These are phyloP conservation scores for Aspergillus fructus DNA, from an alignment of 2,329 filamentous ascomycete genomes.

Conservation along the genomic window DNA sequence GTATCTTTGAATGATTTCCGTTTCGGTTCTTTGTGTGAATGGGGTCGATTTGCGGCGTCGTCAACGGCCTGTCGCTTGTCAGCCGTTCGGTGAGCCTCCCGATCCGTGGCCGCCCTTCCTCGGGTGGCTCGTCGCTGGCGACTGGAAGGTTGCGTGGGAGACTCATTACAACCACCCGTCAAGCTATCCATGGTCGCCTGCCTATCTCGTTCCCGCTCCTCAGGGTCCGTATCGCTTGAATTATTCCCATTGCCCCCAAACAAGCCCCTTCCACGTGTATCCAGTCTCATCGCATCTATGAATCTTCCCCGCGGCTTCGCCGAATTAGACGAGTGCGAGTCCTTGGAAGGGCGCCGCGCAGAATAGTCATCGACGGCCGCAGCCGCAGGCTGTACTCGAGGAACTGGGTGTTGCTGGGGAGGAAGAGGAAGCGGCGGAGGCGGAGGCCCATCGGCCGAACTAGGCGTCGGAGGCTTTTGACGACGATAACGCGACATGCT, in stretches of 20 bases:
- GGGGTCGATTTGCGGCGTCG: constrained; percentile 4
- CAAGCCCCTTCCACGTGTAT: constrained; percentile 7
- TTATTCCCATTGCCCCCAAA: not conserved
- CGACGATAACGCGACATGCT: constrained; percentile 39
- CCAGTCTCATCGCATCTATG: constrained; percentile 4
- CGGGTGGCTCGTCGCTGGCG: constrained; percentile 14
- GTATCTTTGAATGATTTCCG: constrained; percentile 33
- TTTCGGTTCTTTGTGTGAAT: constrained; percentile 19
- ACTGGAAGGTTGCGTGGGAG: not conserved
- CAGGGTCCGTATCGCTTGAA: constrained; percentile 10
- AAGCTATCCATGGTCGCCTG: constrained; percentile 35
- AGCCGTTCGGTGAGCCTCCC: constrained; percentile 1
- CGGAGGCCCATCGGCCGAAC: constrained; percentile 8
- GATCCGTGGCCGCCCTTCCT: constrained; percentile 12
- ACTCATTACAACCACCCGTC: constrained; percentile 25
- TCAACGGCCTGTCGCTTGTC: not conserved
- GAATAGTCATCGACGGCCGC: not conserved
- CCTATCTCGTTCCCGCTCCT: constrained; percentile 28
- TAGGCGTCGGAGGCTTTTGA: constrained; percentile 20
- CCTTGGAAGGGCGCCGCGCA: not conserved
- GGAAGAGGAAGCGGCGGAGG: constrained; percentile 13
- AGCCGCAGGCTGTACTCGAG: not conserved
- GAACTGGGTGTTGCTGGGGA: constrained; percentile 8
- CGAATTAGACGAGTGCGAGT: not conserved
- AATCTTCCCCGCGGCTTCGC: constrained; percentile 1